Evolutionary conservation across 2,329 filamentous ascomycete genomes (phyloP), one percentile per base, ranked within the genome.

Genomic region (Monilinia laxa): DNA sequence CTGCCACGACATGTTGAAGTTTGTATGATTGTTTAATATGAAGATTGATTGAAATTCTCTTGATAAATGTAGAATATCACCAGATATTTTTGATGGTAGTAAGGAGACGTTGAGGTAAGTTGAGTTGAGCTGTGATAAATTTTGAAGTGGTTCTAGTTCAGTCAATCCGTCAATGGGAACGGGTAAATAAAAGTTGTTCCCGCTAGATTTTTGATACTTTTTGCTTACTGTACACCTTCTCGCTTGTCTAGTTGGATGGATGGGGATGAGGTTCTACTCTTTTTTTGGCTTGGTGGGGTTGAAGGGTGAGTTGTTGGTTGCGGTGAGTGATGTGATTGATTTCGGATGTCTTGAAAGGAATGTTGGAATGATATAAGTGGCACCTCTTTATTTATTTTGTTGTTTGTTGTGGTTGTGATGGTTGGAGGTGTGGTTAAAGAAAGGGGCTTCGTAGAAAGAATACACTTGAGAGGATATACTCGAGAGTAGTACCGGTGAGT

Each of bases 1-100:
- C 89, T 92, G 88, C 88, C 88, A 90, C 80, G 88, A 90, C 88
- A 91, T 90, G 77, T 74, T 85, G 76, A 67, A 58, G 55, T 70
- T 31, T n/a, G 51, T 58, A 10, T 4, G 1, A 9, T 42, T 47
- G 11, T 20, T 64, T 64, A 53, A 64, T 16, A 25, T 38, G 45
- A 55, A 55, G 62, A 47, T 56, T 56, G 12, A 3, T 51, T 23
- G 14, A 25, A 14, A 60, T 49, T 23, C 57, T 49, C 35, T 42
- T 42, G 57, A 60, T 60, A n/a, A 23, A 16, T 28, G 11, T 38
- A 23, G 12, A n/a, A 14, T 38, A 38, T 49, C 12, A 60, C 45
- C 4, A 35, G 45, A 38, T 23, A 49, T 35, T 23, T 23, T 23
- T 40, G 57, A 60, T 23, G 9, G 5, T 23, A 20, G 42, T 11